Evolutionary conservation across 768 basidiomycete genomes (phyloP).

Genomic region (Boletellus sp.): DNA sequence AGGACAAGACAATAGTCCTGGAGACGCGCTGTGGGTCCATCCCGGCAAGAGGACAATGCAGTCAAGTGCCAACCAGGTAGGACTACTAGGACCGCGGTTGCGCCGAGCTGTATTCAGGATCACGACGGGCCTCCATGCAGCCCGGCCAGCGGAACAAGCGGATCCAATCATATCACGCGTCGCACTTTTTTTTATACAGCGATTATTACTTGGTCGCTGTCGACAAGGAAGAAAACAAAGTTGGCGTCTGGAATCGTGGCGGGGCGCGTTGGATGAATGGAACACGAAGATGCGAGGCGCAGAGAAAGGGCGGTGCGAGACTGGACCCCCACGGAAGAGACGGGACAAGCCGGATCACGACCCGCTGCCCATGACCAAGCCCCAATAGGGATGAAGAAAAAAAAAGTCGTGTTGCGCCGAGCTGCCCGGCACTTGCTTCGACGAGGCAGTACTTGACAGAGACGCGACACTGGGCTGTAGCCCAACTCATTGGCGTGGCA

Average conservation of each 20-base stretch:
- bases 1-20: slow-evolving; percentile 9
- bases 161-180: not conserved
- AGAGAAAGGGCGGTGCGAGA: not conserved
- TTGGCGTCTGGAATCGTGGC: slow-evolving; percentile 1
- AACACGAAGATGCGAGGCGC: not conserved
- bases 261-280: not conserved
- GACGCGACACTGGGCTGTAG: no score
- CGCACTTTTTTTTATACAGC: no score
- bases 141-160: slow-evolving; percentile 18
- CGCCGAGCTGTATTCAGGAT: slow-evolving; percentile 20
- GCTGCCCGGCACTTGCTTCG: no score
- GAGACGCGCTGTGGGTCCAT: slow-evolving; percentile 18
- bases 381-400: no score
- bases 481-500: no score
- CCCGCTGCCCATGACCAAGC: not conserved
- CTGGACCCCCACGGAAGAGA: slow-evolving; percentile 5
- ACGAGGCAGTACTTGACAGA: not conserved
- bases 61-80: no score
- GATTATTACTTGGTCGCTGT: no score
- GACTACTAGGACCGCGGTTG: not conserved
- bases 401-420: no score
- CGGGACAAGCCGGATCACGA: slow-evolving; percentile 23
- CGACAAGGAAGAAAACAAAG: not conserved
- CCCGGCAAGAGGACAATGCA: slow-evolving; percentile 8
- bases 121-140: slow-evolving; percentile 19